Evolutionary conservation across 2,329 filamentous ascomycete species (phyloP), one percentile per base, ranked within the genome.

Genomic region (Boeremia lycopersici): DNA sequence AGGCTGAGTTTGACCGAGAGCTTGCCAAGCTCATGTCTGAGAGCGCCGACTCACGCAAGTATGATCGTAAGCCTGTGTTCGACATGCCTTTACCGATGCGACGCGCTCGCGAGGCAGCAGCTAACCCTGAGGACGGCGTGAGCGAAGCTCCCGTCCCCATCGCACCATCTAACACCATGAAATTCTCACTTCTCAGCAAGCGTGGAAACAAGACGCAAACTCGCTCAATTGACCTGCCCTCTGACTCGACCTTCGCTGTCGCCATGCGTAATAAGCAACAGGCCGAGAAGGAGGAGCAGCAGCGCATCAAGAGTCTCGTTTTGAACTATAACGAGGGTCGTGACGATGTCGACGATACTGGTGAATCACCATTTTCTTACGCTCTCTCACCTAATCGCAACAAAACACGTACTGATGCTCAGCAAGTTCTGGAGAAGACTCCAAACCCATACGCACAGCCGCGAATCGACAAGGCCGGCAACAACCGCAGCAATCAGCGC

Each of bases 21-120:
- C 95, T 96, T 74, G 93, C 95, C 33, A 97, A 96, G 76, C 90
- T 99, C 86, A 98, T 99, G 93, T 86, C 93, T 45, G 95, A 99
- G 75, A 97, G 93, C 77, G 80, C 96, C 67, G 95, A 99, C 64
- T 96, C 93, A 4, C 87, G 95, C 65, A 97, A 96, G 68, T 96
- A 96, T 64, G 95, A 99, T 70, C 90, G 95, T 59, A 97, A 96
- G 77, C 87, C 90, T 26, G 84, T 95, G 46, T 97, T 99, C 69
- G 96, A 99, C 73, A 91, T 98, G n/a, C 92, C 96, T 1, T 79
- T 99, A n/a, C 95, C 95, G 0, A 93, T 99, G 77, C 89, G 91
- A 48, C 83, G 84, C 19, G 79, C 77, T 73, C 88, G 89, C 26
- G 89, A 93, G 46, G 68, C 70, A 36, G 64, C 67, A 29, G 70